Percentiles rank a stretch among this genome's conserved stretches.
phyloP scores from a whole-genome alignment of 192 early-diverging fungal species.

The Fimicolochytrium jonesii region DNA sequence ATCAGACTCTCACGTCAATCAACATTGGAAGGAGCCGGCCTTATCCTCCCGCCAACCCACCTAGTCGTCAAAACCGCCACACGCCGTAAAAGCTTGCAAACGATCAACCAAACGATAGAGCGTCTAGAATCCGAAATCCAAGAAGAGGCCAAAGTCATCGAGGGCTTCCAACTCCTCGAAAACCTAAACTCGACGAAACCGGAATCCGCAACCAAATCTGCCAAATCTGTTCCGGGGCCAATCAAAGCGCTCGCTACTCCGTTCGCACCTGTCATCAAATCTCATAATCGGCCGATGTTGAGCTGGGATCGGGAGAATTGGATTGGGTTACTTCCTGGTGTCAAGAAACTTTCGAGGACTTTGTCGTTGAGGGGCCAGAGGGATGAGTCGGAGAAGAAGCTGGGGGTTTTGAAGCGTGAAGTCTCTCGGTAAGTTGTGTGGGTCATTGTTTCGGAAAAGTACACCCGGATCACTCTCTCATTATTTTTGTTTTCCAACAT shows the following conservation, averaged over 20 bases:
- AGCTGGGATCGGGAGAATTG: not conserved
- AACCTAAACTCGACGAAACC: not conserved
- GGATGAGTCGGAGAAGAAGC: not conserved
- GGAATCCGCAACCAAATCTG: not conserved
- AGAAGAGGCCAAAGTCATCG: slow-evolving; percentile 9
- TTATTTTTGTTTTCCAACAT: too few relatives aligned
- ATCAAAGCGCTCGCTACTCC: not conserved
- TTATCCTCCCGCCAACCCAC: slow-evolving; percentile 10
- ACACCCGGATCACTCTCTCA: too few relatives aligned
- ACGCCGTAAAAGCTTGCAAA: slow-evolving; percentile 3
- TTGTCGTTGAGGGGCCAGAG: not conserved
- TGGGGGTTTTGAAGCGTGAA: not conserved
- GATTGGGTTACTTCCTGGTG: too few relatives aligned
- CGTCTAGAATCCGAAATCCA: slow-evolving; percentile 5
- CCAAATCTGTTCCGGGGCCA: too few relatives aligned
- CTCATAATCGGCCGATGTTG: not conserved
- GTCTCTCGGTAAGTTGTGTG: slow-evolving; percentile 10
- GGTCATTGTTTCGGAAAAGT: too few relatives aligned
- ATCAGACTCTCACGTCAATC: slow-evolving; percentile 1
- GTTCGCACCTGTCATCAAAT: not conserved
- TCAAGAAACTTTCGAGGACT: not conserved
- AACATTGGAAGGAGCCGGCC: slow-evolving; percentile 8
- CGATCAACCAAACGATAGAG: not conserved
- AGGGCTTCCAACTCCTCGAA: slow-evolving; percentile 1
- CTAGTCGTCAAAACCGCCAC: not conserved